These are phyloP conservation scores for Monosporascus cannonballus DNA, from an alignment of 2,329 filamentous ascomycete species.

Conservation along the genomic window DNA sequence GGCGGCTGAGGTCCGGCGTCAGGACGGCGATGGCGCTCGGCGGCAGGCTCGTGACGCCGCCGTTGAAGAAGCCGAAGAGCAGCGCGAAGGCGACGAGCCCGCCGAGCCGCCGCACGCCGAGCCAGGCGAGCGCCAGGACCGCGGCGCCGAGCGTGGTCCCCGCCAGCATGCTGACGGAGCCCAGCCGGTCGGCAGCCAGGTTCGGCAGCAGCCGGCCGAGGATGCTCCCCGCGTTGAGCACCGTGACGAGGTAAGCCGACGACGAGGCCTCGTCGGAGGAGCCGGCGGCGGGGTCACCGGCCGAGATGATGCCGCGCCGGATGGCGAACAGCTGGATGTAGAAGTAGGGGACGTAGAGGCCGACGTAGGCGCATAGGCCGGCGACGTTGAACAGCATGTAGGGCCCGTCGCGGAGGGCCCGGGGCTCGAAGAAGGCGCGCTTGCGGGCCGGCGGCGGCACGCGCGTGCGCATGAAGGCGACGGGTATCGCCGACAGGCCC, in stretches of 20 bases:
- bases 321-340: constrained; percentile 21
- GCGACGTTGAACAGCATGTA: constrained; percentile 21
- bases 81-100: constrained; percentile 26
- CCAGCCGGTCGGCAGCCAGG: constrained; percentile 26
- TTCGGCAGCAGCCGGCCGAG: constrained; percentile 31
- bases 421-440: constrained; percentile 19
- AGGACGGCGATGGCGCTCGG: constrained; percentile 21
- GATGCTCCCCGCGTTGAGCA: constrained; percentile 31
- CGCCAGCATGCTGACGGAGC: constrained; percentile 24
- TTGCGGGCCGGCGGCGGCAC: constrained; percentile 14
- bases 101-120: constrained; percentile 16
- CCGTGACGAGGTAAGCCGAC: constrained; percentile 26
- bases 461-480: constrained; percentile 22
- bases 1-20: constrained; percentile 13
- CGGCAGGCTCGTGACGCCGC: constrained; percentile 27
- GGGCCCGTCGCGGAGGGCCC: constrained; percentile 22
- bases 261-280: neutral
- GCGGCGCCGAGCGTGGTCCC: constrained; percentile 20
- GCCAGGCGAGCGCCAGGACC: constrained; percentile 26
- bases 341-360: constrained; percentile 32
- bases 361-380: constrained; percentile 26
- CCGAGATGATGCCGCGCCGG: constrained; percentile 4
- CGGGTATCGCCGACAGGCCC: constrained; percentile 17
- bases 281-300: neutral
- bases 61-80: constrained; percentile 30